Evolutionary conservation across 768 basidiomycete species (phyloP).

Genomic region (Trametes elegans): DNA sequence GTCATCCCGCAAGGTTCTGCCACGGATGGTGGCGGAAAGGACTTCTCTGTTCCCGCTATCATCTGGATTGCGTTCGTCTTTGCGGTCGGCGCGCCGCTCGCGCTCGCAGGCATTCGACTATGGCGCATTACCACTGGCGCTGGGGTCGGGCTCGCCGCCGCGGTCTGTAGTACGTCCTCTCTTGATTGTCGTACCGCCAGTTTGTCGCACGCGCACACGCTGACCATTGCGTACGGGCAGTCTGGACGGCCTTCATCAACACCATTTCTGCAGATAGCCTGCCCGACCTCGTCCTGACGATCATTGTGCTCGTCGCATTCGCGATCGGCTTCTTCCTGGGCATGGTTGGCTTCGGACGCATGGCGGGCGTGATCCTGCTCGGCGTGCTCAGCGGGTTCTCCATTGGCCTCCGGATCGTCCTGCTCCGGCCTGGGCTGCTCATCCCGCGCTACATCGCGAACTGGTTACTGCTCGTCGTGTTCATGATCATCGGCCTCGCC

Average conservation of each 20-base stretch:
- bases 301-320: constrained; percentile 50
- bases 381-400: constrained; percentile 56
- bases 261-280: constrained; percentile 47
- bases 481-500: constrained; percentile 42
- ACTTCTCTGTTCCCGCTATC: constrained; percentile 44
- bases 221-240: constrained; percentile 28
- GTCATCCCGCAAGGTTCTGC: constrained; percentile 52
- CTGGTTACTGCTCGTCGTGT: constrained; percentile 51
- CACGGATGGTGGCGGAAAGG: constrained; percentile 57
- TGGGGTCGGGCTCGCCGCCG: constrained; percentile 49
- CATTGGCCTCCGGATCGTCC: constrained; percentile 51
- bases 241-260: constrained; percentile 65
- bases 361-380: constrained; percentile 45
- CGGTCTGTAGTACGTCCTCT: constrained; percentile 35
- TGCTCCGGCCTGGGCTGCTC: constrained; percentile 51
- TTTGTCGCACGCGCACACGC: not conserved
- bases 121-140: constrained; percentile 56
- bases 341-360: constrained; percentile 47
- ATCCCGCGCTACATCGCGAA: constrained; percentile 41
- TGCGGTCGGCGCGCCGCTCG: constrained; percentile 50
- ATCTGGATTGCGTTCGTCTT: constrained; percentile 59
- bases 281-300: constrained; percentile 49
- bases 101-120: constrained; percentile 54
- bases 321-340: constrained; percentile 51
- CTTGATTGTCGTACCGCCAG: not conserved